Evolutionary conservation across 371 early-diverging fungal species (phyloP), one percentile per base, ranked within the genome.

Genomic region (Saksenaea oblongispora): DNA sequence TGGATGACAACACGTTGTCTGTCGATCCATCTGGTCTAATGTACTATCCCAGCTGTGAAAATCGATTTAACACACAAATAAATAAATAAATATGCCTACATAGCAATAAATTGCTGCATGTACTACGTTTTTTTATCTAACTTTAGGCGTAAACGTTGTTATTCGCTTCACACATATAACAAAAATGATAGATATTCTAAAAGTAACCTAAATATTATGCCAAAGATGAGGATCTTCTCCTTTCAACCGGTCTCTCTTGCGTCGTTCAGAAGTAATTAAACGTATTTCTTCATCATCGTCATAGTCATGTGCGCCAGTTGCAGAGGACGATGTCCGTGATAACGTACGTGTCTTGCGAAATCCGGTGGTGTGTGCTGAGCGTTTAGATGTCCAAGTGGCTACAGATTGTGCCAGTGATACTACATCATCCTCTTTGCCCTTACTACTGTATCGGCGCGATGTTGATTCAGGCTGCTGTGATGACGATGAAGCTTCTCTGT

Each of bases 201-300:
- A n/a, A n/a, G 7, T 31, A 31, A 31, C 2, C 7, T 31, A 31
- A 31, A 31, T 2, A 7, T 31, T 31, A 31, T 31, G 31, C 24
- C 22, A 47, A 22, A 22, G 1, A 18, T 22, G 31, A 18, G 24
- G n/a, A 3, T 59, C 34, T 31, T 22, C 24, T 11, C 22, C 27
- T 47, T 47, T 47, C 24, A 56, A 39, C 41, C 64, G 63, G 47
- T 72, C 67, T 44, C 44, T 59, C 71, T 71, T 69, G 1, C 74
- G 61, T 5, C 74, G 35, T 18, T 69, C 65, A 35, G 71, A 76
- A 36, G 74, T 76, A n/a, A 70, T 63, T 18, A 71, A 42, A 26
- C 72, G 61, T 22, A 76, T 69, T 31, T 71, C 66, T 37, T 71
- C 69, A 51, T 76, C 74, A 56, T 76, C 71, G 34, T 63, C 67